Conservation (phyloP, 805 yeast species). For the Myxozyma mucilagina region DNA sequence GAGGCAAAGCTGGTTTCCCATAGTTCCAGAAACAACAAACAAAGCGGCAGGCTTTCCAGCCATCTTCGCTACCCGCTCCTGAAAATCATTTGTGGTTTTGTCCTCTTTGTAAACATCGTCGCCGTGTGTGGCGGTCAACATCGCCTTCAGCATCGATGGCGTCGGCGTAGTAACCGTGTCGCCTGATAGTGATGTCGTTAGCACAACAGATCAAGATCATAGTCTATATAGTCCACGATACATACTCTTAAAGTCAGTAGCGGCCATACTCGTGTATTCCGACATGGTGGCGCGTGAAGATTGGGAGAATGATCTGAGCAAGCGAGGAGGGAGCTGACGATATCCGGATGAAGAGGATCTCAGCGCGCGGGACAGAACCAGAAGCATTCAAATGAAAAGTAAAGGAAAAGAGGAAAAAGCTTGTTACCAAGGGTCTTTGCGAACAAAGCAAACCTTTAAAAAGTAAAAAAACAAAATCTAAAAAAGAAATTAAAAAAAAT, state of each 20-base stretch:
- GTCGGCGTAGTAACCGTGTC: conserved; percentile 94
- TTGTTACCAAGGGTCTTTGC: background rate
- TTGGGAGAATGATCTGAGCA: background rate
- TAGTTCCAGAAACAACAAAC: conserved; percentile 84
- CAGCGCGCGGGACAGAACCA: background rate
- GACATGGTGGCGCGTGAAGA: conserved; percentile 12
- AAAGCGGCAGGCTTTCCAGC: conserved; percentile 81
- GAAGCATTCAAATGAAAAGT: background rate
- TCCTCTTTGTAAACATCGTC: conserved; percentile 92
- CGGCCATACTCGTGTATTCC: conserved; percentile 20
- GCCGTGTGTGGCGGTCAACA: conserved; percentile 61
- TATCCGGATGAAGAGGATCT: background rate
- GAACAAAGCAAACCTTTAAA: background rate
- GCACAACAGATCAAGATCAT: background rate
- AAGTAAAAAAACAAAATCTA: background rate
- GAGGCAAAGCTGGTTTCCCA: conserved; percentile 84
- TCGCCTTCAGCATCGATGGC: conserved; percentile 64
- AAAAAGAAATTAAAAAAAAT: background rate
- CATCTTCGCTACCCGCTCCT: conserved; percentile 60
- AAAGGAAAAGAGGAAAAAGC: background rate
- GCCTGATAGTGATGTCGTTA: conserved; percentile 8
- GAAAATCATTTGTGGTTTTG: conserved; percentile 62
- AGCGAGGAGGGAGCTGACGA: background rate
- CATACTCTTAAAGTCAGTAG: conserved; percentile 27
- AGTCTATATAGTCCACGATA: background rate